Conservation (phyloP, 179 eudicot genomes). For the Corrigiola litoralis region DNA sequence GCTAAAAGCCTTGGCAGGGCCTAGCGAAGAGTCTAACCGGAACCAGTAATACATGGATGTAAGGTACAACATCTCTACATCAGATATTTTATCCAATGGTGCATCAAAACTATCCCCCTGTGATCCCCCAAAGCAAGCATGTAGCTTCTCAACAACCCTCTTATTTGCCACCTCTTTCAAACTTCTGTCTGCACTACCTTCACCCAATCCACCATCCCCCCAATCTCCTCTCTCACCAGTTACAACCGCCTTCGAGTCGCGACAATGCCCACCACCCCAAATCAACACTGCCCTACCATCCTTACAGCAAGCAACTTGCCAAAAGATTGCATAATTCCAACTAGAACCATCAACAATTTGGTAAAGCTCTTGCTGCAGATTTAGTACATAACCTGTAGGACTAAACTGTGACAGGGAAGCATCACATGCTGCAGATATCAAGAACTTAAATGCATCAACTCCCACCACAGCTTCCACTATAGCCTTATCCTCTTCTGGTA, state of each 20-base stretch:
- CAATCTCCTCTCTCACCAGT: constrained; percentile 8
- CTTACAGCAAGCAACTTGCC: constrained; percentile 77
- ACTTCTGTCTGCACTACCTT: constrained; percentile 12
- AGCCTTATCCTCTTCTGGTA: constrained; percentile 59
- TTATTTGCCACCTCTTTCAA: constrained; percentile 36
- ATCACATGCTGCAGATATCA: constrained; percentile 41
- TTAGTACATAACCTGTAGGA: constrained; percentile 38
- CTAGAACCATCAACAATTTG: constrained; percentile 65
- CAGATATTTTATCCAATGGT: constrained; percentile 54
- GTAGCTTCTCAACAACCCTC: constrained; percentile 61
- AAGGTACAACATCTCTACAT: constrained; percentile 71
- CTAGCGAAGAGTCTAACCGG: constrained; percentile 50
- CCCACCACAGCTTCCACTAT: constrained; percentile 63
- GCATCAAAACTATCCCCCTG: constrained; percentile 41
- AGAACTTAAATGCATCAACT: constrained; percentile 50
- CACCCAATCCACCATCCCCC: constrained; percentile 19
- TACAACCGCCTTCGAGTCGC: constrained; percentile 31
- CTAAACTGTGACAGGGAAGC: constrained; percentile 37
- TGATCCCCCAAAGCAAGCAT: constrained; percentile 55
- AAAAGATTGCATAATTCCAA: constrained; percentile 80
- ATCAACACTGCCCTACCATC: constrained; percentile 64
- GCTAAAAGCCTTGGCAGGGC: constrained; percentile 67
- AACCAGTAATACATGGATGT: constrained; percentile 75
- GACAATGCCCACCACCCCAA: constrained; percentile 87
- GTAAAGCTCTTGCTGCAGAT: constrained; percentile 49